phyloP scores from a whole-genome alignment of 2,329 filamentous ascomycete species.

The Onygenales sp. region DNA sequence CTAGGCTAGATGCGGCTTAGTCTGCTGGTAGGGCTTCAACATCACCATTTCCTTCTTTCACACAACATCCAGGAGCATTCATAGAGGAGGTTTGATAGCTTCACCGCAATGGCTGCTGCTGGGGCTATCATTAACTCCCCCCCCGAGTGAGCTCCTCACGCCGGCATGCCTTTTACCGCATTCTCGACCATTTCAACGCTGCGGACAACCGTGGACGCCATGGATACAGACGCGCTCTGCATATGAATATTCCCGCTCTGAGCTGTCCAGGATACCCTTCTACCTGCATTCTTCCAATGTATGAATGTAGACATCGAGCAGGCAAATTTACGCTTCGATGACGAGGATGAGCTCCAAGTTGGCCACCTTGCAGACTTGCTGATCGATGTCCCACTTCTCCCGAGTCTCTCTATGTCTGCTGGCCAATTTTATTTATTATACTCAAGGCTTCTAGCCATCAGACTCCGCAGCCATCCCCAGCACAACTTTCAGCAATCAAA shows the following conservation, averaged over 20 bases:
- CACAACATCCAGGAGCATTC: too few species aligned
- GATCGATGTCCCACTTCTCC: constrained; percentile 4
- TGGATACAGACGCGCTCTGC: constrained; percentile 5
- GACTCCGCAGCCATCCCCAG: constrained; percentile 11
- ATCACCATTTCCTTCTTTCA: too few species aligned
- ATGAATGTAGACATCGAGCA: constrained; percentile 3
- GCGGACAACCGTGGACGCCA: not conserved
- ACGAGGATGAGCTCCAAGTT: not conserved
- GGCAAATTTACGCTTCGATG: not conserved
- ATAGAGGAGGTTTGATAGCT: too few species aligned
- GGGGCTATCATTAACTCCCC: not conserved
- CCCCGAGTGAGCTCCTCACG: not conserved
- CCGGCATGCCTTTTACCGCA: not conserved
- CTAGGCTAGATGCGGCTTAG: too few species aligned
- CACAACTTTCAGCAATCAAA: constrained; percentile 7
- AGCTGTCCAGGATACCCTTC: constrained; percentile 6
- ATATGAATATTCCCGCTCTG: constrained; percentile 12
- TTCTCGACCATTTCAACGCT: not conserved
- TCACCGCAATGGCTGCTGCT: not conserved
- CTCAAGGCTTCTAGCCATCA: constrained; percentile 9
- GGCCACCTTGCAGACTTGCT: constrained; percentile 9
- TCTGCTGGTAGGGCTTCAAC: too few species aligned
- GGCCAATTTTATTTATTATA: not conserved
- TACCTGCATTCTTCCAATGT: constrained; percentile 4
- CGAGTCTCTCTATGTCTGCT: not conserved